Base-by-base conservation (phyloP, 2,329 filamentous ascomycete species). In the Waltergamsia citrina region DNA sequence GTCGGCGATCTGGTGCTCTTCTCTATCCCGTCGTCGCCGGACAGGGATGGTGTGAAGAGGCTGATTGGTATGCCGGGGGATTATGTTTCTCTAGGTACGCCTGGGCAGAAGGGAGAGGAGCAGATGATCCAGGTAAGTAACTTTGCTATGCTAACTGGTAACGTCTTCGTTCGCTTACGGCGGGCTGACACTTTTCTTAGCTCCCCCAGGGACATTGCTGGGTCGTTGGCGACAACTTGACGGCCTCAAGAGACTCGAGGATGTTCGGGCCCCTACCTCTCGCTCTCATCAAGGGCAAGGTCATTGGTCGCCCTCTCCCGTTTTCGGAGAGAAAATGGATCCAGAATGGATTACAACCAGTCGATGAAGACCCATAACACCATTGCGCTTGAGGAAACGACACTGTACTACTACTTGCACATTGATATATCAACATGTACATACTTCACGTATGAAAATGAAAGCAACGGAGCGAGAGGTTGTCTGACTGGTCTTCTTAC, bases 191-290 rank as follows among this genome's bases (percentile, higher is more conserved):
- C 22, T 8, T 27, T 27, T 7, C 12, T 24, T 49, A 93, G 84
- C 77, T 98, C 12, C 92, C 92, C 0, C 68, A 83, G 50, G 92
- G 92, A 2, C 92, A 98, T 64, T 93, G 87, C 49, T 96, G 86
- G 76, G 65, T 95, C 6, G 74, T 78, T 3, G 92, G 92, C 3
- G 92, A 98, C 57, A 96, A 96, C 56, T 52, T 94, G 40, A 69
- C 76, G 4, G 81, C 74, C 48, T 95, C 87, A 17, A 67, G 85
- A 43, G 92, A 98, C 62, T 95, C 87, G 28, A 77, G 92, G 41
- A 67, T 78, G 26, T 94, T 82, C 60, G 92, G 92, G 0, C 86
- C 92, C 0, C 54, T 98, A 19, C 92, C 92, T 1, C 62, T 98
- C 50, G 90, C 76, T 2, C 62, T 98, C 42, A 74, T 98, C 29